Evolutionary conservation across 2,329 filamentous ascomycete species (phyloP).

Genomic region (Ophiostoma novo-ulmi): DNA sequence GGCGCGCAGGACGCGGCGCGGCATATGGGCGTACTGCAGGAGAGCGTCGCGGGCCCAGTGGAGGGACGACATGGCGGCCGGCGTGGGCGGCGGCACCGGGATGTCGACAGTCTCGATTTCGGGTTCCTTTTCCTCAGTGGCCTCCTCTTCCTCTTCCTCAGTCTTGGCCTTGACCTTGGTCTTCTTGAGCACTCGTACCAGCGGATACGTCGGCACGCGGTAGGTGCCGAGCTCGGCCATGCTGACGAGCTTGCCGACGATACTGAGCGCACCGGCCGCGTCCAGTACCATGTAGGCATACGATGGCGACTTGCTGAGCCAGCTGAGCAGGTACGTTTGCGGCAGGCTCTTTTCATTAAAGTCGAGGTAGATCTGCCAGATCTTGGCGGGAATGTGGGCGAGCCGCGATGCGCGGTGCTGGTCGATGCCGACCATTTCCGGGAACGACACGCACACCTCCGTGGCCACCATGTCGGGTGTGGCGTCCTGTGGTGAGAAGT

Average conservation of each 20-base stretch:
- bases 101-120: not conserved
- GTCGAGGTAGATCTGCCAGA: conserved; percentile 30
- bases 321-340: conserved; percentile 22
- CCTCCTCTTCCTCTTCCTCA: not conserved
- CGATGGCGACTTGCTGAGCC: conserved; percentile 27
- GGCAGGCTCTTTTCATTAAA: conserved; percentile 22
- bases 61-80: not conserved
- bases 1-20: conserved; percentile 27
- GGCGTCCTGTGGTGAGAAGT: not conserved
- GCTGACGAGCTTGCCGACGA: conserved; percentile 26
- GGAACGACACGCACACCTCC: conserved; percentile 1
- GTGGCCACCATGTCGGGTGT: not conserved
- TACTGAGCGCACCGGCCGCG: conserved; percentile 22
- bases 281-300: conserved; percentile 29
- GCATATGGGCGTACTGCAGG: conserved; percentile 26
- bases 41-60: conserved; percentile 23
- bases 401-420: conserved; percentile 16
- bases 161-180: not conserved
- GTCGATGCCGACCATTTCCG: conserved; percentile 9
- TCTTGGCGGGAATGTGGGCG: conserved; percentile 29
- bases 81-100: not conserved
- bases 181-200: not conserved
- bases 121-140: not conserved
- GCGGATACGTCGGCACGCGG: conserved; percentile 17
- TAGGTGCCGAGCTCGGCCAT: conserved; percentile 20